Evolutionary conservation across 2,329 filamentous ascomycete genomes (phyloP), one percentile per base, ranked within the genome.

Genomic region (Pseudogymnoascus sp.): DNA sequence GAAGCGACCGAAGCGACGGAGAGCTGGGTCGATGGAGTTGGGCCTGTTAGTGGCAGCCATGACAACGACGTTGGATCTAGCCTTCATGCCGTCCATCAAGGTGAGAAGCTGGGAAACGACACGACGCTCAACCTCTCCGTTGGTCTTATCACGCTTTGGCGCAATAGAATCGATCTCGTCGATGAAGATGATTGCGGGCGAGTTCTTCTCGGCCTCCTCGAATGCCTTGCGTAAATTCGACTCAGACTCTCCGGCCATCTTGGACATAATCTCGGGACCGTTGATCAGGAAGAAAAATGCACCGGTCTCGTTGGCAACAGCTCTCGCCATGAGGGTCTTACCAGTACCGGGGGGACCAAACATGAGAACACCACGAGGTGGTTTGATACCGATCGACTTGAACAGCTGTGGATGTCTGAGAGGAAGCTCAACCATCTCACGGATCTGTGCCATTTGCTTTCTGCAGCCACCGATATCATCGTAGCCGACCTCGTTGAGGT

Each of bases 311-410:
- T 97, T 97, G 78, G 94, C 94, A 63, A 99, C 94, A 67, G 94
- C 94, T 78, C 94, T 91, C 73, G 94, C 94, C 94, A 97, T 97
- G 70, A 99, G 81, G 38, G 94, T 99, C 84, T 99, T 99, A 88
- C 94, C 94, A 67, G 94, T 97, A 90, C 94, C 94, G 10, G 94
- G 94, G 72, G 94, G 94, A 68, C 94, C 94, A 76, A 90, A 93
- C 73, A 99, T 91, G 74, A 99, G 85, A 73, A 97, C 96, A 86
- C 94, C 94, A 73, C 94, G 92, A 52, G 94, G 94, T 62, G 94
- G 94, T 85, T 99, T 99, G 81, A 99, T 97, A 86, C 94, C 94
- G 74, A 99, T 97, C 41, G 93, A 97, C 84, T 97, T 99, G 89
- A 99, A 99, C 60, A 99, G 89, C 78, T 97, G 94, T 65, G 94